Conservation (phyloP, 2,329 filamentous ascomycete species). For the Rhynchosporium graminicola region DNA sequence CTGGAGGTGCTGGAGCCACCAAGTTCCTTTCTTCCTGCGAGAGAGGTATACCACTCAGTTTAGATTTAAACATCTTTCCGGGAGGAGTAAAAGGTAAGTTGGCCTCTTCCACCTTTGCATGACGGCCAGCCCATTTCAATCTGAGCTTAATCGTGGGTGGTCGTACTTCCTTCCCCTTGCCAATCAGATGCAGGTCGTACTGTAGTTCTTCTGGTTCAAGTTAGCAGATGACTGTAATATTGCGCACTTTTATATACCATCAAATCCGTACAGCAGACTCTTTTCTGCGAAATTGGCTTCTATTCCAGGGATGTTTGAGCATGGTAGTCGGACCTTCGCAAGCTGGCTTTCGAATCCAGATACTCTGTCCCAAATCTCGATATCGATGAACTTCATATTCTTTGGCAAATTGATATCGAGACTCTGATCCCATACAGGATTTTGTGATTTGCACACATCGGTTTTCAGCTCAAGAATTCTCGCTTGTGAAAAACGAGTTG, state of each 20-base stretch:
- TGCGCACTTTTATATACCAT: slow-evolving; percentile 21
- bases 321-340: slow-evolving; percentile 19
- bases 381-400: slow-evolving; percentile 23
- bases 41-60: slow-evolving; percentile 19
- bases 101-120: slow-evolving; percentile 16
- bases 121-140: slow-evolving; percentile 28
- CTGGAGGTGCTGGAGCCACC: background rate
- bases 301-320: slow-evolving; percentile 25
- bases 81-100: slow-evolving; percentile 22
- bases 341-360: slow-evolving; percentile 24
- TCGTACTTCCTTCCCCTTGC: slow-evolving; percentile 28
- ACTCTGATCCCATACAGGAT: slow-evolving; percentile 29
- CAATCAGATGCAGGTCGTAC: slow-evolving; percentile 17
- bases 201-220: slow-evolving; percentile 22
- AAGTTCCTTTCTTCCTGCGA: slow-evolving; percentile 19
- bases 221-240: background rate
- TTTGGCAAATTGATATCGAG: slow-evolving; percentile 18
- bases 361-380: slow-evolving; percentile 27
- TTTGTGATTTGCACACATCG: slow-evolving; percentile 20
- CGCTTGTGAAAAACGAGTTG: slow-evolving; percentile 13
- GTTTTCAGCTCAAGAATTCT: slow-evolving; percentile 26
- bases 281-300: slow-evolving; percentile 28
- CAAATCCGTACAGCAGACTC: slow-evolving; percentile 27
- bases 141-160: slow-evolving; percentile 22
- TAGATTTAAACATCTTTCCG: slow-evolving; percentile 32